Evolutionary conservation across 306 rosid genomes (phyloP).

Genomic region (Boehmeria nivea): DNA sequence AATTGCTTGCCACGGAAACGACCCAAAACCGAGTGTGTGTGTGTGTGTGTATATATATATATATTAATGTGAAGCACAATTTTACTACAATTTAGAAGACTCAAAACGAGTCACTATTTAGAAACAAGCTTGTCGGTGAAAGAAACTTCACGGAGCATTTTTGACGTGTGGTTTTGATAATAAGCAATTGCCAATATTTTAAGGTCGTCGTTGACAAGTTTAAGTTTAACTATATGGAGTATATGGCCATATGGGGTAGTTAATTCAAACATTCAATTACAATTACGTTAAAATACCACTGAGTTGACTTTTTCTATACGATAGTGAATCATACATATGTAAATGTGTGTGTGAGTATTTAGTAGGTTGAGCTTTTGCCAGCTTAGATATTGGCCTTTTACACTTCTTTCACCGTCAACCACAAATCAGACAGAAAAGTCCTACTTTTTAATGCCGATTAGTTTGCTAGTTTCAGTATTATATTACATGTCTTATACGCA

Average conservation of each 20-base stretch:
- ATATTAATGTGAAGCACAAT: background rate
- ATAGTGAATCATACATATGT: background rate
- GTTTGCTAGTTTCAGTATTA: background rate
- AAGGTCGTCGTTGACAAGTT: too few species aligned
- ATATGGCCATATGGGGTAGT: too few species aligned
- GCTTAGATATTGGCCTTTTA: background rate
- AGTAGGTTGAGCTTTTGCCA: background rate
- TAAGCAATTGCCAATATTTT: background rate
- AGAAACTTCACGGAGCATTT: background rate
- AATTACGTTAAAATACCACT: background rate
- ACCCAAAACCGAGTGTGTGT: background rate
- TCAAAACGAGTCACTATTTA: background rate
- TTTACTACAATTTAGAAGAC: background rate
- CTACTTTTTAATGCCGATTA: background rate
- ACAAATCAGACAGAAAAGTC: background rate
- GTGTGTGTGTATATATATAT: too few species aligned
- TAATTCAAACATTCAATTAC: background rate
- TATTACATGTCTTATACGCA: background rate
- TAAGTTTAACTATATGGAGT: too few species aligned
- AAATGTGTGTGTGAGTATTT: background rate
- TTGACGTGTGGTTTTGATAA: background rate
- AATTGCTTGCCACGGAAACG: background rate
- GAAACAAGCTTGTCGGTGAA: conserved; percentile 7
- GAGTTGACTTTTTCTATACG: background rate
- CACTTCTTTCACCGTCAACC: conserved; percentile 2